Conservation (phyloP, 2,329 filamentous ascomycete genomes). For the Ascochyta koolunga region DNA sequence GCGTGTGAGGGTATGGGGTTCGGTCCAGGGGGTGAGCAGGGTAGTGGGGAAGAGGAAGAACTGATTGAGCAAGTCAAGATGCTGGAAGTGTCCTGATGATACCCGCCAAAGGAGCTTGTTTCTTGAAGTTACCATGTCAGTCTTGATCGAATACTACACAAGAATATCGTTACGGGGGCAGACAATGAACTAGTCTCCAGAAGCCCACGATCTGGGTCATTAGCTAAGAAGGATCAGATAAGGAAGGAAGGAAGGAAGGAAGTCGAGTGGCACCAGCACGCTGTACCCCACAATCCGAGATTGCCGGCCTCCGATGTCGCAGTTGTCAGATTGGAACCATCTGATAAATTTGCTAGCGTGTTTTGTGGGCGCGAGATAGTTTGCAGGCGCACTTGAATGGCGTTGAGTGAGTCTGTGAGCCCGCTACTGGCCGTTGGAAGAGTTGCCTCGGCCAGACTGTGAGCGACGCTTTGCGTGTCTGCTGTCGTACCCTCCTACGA, state of each 20-base stretch:
- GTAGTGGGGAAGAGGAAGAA: neutral
- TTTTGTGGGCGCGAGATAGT: too few species aligned
- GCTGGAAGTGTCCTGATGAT: neutral
- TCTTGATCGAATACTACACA: too few species aligned
- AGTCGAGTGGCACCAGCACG: conserved; percentile 7
- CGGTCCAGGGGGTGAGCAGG: neutral
- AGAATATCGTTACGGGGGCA: too few species aligned
- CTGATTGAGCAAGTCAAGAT: conserved; percentile 5
- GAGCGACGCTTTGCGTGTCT: neutral
- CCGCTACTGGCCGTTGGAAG: conserved; percentile 14
- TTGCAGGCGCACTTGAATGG: neutral
- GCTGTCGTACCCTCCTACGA: neutral
- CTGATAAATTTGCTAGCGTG: conserved; percentile 6
- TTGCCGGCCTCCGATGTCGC: conserved; percentile 10
- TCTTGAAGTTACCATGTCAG: too few species aligned
- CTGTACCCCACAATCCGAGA: conserved; percentile 14
- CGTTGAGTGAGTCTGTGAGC: conserved; percentile 2
- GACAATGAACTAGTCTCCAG: too few species aligned
- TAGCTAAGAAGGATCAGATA: conserved; percentile 10
- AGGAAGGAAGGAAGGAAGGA: neutral
- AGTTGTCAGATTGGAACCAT: conserved; percentile 12
- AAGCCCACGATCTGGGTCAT: neutral
- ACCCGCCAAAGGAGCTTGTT: neutral
- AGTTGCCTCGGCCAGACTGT: neutral
- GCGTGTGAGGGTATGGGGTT: conserved; percentile 47